Percentiles rank a stretch among this genome's conserved stretches.
These are phyloP conservation scores for Calonectria pseudoreteaudii DNA, from an alignment of 2,329 filamentous ascomycete genomes.

Conservation along the genomic window DNA sequence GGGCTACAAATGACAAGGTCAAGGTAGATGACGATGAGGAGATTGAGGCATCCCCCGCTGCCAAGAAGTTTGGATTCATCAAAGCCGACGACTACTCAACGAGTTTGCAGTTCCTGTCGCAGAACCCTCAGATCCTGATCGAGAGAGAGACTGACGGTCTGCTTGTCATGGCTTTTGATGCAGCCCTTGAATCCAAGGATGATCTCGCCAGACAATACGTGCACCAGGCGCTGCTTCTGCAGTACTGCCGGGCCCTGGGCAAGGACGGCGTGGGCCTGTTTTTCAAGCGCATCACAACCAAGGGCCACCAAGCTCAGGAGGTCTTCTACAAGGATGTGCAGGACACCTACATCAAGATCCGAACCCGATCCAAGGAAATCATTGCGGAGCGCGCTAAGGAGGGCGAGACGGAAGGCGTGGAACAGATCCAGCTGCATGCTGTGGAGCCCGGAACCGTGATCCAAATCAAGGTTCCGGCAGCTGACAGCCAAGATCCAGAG, in stretches of 20 bases:
- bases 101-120: slow-evolving; percentile 81
- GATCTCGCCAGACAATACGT: slow-evolving; percentile 88
- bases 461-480: slow-evolving; percentile 83
- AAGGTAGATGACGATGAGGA: slow-evolving; percentile 73
- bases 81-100: slow-evolving; percentile 78
- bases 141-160: slow-evolving; percentile 93
- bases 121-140: slow-evolving; percentile 80
- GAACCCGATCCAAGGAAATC: slow-evolving; percentile 80
- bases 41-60: slow-evolving; percentile 80
- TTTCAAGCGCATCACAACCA: slow-evolving; percentile 94
- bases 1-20: slow-evolving; percentile 29
- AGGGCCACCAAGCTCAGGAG: slow-evolving; percentile 88
- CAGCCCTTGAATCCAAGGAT: slow-evolving; percentile 80
- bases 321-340: slow-evolving; percentile 95
- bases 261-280: slow-evolving; percentile 90
- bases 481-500: slow-evolving; percentile 73
- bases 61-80: slow-evolving; percentile 85
- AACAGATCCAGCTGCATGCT: slow-evolving; percentile 97
- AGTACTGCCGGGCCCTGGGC: slow-evolving; percentile 93
- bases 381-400: slow-evolving; percentile 64
- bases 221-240: slow-evolving; percentile 90
- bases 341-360: slow-evolving; percentile 86
- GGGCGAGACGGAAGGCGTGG: slow-evolving; percentile 75
- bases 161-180: slow-evolving; percentile 91
- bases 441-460: slow-evolving; percentile 94